Conservation (phyloP, 2,329 filamentous ascomycete species). For the Pseudocercospora eumusae region DNA sequence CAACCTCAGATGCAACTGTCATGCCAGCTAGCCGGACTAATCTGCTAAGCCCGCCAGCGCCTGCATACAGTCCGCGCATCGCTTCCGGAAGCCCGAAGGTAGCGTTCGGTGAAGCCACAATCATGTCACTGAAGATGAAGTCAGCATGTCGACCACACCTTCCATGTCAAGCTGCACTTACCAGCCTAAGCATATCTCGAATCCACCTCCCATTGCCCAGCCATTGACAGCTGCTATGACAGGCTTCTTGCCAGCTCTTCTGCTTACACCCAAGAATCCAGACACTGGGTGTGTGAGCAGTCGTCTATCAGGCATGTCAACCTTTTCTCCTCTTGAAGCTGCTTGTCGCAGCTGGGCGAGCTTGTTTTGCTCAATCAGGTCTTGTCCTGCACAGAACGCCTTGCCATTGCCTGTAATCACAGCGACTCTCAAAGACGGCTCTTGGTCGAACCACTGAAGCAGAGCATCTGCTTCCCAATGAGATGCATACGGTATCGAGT, state of each 20-base stretch:
- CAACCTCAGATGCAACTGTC: slow-evolving; percentile 54
- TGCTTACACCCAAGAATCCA: slow-evolving; percentile 59
- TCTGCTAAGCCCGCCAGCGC: slow-evolving; percentile 55
- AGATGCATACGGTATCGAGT: slow-evolving; percentile 47
- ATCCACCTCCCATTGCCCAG: slow-evolving; percentile 58
- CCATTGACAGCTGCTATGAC: slow-evolving; percentile 63
- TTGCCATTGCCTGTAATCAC: slow-evolving; percentile 56
- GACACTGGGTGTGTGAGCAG: slow-evolving; percentile 34
- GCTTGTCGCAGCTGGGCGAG: slow-evolving; percentile 29
- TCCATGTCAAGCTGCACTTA: slow-evolving; percentile 7
- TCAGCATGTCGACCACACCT: slow-evolving; percentile 6
- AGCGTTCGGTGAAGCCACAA: slow-evolving; percentile 55
- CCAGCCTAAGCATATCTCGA: slow-evolving; percentile 59
- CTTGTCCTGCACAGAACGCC: slow-evolving; percentile 59
- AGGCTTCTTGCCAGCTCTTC: slow-evolving; percentile 61
- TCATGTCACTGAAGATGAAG: slow-evolving; percentile 46
- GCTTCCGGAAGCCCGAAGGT: slow-evolving; percentile 58
- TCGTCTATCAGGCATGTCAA: slow-evolving; percentile 29
- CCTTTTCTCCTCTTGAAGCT: slow-evolving; percentile 29
- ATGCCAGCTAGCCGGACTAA: slow-evolving; percentile 53
- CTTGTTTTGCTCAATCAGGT: slow-evolving; percentile 53
- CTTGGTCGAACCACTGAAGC: slow-evolving; percentile 56
- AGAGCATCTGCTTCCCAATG: slow-evolving; percentile 54
- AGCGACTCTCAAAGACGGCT: slow-evolving; percentile 36
- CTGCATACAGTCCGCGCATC: slow-evolving; percentile 57